phyloP scores from a whole-genome alignment of 805 yeast species.

The Yarrowia hollandica region DNA sequence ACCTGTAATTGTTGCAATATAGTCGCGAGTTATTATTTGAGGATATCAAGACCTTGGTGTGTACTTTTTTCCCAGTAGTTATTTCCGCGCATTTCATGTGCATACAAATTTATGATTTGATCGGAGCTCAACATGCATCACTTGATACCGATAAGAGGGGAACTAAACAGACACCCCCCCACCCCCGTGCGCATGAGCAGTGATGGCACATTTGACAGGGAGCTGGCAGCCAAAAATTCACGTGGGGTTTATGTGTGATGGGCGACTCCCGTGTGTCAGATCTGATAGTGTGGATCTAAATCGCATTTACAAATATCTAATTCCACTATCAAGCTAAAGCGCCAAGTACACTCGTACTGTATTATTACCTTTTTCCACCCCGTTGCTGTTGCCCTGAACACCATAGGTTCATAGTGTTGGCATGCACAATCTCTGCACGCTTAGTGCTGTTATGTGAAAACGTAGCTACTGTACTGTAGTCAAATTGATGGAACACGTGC shows the following conservation, averaged over 20 bases:
- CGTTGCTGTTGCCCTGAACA: neutral
- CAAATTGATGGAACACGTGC: constrained; percentile 13
- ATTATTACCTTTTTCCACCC: neutral
- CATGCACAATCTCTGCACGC: constrained; percentile 27
- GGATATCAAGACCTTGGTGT: neutral
- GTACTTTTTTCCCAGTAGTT: neutral
- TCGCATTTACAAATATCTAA: no score
- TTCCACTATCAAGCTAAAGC: no score
- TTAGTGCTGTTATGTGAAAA: neutral
- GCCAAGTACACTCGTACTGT: no score
- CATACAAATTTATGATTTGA: constrained; percentile 22
- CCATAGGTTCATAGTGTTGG: neutral
- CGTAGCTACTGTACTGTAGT: no score
- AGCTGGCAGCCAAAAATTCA: neutral
- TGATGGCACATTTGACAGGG: no score
- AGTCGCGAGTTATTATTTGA: neutral
- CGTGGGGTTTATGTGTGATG: neutral
- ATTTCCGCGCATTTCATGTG: constrained; percentile 20
- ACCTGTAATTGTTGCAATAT: no score
- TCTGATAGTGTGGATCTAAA: no score
- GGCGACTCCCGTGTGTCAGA: neutral
- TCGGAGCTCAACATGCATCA: constrained; percentile 29
- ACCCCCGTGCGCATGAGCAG: no score
- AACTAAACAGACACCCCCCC: neutral
- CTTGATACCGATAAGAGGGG: constrained; percentile 21